phyloP scores from a whole-genome alignment of 2,329 filamentous ascomycete species.

The Fusarium luffae region DNA sequence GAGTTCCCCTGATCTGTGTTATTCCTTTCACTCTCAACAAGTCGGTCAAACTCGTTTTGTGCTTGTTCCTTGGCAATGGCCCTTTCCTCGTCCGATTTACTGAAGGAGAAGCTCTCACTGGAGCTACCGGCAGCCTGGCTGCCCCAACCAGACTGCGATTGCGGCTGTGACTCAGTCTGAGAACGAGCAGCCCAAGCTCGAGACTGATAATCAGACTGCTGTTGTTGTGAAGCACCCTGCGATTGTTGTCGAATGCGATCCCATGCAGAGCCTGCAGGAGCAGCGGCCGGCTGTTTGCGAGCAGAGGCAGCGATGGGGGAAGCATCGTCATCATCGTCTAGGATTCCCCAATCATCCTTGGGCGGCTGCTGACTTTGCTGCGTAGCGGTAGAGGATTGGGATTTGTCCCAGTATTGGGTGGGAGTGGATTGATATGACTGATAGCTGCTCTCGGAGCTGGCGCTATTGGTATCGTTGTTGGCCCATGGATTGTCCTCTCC shows the following conservation, averaged over 20 bases:
- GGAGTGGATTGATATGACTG: not conserved
- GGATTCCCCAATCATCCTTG: slow-evolving; percentile 42
- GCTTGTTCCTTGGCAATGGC: slow-evolving; percentile 56
- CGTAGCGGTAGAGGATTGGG: not conserved
- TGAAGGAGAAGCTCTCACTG: slow-evolving; percentile 51
- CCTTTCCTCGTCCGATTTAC: slow-evolving; percentile 52
- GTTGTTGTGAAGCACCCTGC: slow-evolving; percentile 30
- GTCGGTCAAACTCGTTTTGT: slow-evolving; percentile 62
- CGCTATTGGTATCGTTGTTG: slow-evolving; percentile 3
- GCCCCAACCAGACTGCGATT: slow-evolving; percentile 41
- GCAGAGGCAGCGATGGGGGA: slow-evolving; percentile 55
- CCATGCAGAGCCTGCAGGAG: slow-evolving; percentile 54
- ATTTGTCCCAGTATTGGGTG: slow-evolving; percentile 17
- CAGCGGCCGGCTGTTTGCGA: slow-evolving; percentile 32
- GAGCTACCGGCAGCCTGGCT: slow-evolving; percentile 44
- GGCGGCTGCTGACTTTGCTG: slow-evolving; percentile 22
- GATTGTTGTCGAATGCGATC: slow-evolving; percentile 56
- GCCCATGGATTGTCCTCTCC: slow-evolving; percentile 22
- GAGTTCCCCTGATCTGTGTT: slow-evolving; percentile 46
- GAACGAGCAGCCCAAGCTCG: slow-evolving; percentile 28
- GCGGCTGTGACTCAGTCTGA: slow-evolving; percentile 19
- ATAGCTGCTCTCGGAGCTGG: slow-evolving; percentile 1
- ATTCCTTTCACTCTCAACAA: slow-evolving; percentile 59
- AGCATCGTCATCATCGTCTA: slow-evolving; percentile 54
- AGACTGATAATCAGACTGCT: slow-evolving; percentile 34